These are phyloP conservation scores for Trichoderma polysporum DNA, from an alignment of 2,329 filamentous ascomycete genomes.

Conservation along the genomic window DNA sequence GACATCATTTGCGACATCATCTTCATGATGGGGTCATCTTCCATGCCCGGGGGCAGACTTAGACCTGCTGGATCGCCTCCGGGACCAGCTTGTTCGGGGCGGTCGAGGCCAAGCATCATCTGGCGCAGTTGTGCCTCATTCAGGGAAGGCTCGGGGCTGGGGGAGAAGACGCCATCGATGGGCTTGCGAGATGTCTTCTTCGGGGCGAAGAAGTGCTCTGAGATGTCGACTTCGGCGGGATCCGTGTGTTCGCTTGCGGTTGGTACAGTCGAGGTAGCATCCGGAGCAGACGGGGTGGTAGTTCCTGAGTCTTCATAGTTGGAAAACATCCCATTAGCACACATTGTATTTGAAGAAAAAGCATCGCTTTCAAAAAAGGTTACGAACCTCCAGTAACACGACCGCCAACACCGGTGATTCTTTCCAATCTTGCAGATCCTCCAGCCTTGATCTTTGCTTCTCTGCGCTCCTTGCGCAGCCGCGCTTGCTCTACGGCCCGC, in stretches of 20 bases:
- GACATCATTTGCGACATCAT: constrained; percentile 73
- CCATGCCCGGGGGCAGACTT: constrained; percentile 27
- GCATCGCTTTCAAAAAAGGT: background rate
- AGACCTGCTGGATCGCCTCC: constrained; percentile 36
- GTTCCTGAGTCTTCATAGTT: constrained; percentile 17
- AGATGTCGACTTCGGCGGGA: constrained; percentile 77
- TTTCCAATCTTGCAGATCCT: constrained; percentile 68
- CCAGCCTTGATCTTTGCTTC: constrained; percentile 76
- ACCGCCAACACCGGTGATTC: constrained; percentile 69
- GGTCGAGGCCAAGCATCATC: constrained; percentile 61
- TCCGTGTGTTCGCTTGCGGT: constrained; percentile 43
- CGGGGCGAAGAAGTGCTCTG: constrained; percentile 67
- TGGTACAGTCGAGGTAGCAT: constrained; percentile 30
- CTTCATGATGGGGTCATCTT: constrained; percentile 51
- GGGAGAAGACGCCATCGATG: constrained; percentile 32
- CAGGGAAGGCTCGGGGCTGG: constrained; percentile 37
- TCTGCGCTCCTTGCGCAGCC: constrained; percentile 74
- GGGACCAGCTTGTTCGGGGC: constrained; percentile 28
- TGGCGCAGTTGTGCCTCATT: constrained; percentile 63
- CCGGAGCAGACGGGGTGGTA: constrained; percentile 26
- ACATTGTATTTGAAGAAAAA: background rate
- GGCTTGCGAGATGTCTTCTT: constrained; percentile 32
- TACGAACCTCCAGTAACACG: constrained; percentile 36
- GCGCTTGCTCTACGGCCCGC: constrained; percentile 63
- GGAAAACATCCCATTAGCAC: background rate